phyloP scores from a whole-genome alignment of 345 rosid species.

The Pugionium dolabratum region DNA sequence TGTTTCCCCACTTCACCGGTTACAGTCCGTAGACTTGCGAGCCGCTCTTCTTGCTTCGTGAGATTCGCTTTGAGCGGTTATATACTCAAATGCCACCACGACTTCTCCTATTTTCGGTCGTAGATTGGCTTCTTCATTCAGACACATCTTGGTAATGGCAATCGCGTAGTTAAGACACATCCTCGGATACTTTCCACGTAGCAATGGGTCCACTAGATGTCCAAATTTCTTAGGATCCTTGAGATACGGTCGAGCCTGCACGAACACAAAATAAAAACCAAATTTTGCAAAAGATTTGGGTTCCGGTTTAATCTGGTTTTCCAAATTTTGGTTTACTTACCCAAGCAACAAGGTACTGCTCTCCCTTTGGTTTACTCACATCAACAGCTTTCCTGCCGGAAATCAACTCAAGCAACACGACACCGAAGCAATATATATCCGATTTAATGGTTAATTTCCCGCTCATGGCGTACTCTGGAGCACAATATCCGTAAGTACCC shows the following conservation, averaged over 20 bases:
- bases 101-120: conserved; percentile 84
- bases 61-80: conserved; percentile 52
- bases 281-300: not conserved
- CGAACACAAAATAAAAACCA: not conserved
- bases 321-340: conserved; percentile 42
- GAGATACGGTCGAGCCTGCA: conserved; percentile 65
- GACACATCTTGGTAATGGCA: conserved; percentile 87
- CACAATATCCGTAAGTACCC: conserved; percentile 98
- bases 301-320: not conserved
- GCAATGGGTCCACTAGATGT: conserved; percentile 66
- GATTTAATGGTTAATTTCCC: conserved; percentile 90
- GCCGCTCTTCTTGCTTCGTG: conserved; percentile 27
- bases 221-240: conserved; percentile 70
- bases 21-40: conserved; percentile 31
- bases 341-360: conserved; percentile 82
- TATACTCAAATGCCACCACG: conserved; percentile 75
- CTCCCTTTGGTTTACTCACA: conserved; percentile 52
- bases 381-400: conserved; percentile 87
- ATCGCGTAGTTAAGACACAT: conserved; percentile 80
- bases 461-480: conserved; percentile 96
- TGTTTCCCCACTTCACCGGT: not conserved
- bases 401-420: conserved; percentile 84
- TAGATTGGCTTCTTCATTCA: conserved; percentile 72
- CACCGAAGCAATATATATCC: conserved; percentile 91
- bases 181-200: conserved; percentile 68